A percentile compares a stretch with the other conserved stretches of the same genome.
phyloP scores from a whole-genome alignment of 2,329 filamentous ascomycete genomes.

The Dothistroma septosporum region DNA sequence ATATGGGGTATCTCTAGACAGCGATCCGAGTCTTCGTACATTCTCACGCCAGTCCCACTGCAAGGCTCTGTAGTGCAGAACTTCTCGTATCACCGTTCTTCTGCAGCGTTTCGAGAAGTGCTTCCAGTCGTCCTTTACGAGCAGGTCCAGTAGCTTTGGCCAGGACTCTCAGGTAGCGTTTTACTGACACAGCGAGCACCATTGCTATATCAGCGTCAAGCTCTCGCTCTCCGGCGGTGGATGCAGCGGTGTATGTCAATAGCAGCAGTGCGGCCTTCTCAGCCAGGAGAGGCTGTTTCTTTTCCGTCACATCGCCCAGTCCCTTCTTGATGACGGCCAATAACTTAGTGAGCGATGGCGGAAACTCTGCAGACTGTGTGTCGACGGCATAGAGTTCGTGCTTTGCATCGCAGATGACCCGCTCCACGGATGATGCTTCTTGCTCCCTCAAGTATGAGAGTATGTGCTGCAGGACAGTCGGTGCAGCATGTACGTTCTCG shows the following conservation, averaged over 20 bases:
- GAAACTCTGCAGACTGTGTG: conserved; percentile 64
- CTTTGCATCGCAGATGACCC: conserved; percentile 65
- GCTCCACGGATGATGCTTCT: conserved; percentile 52
- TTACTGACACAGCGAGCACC: conserved; percentile 45
- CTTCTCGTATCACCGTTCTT: not conserved
- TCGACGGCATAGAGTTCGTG: conserved; percentile 65
- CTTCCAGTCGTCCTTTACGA: conserved; percentile 1
- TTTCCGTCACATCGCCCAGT: conserved; percentile 32
- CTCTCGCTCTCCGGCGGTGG: conserved; percentile 29
- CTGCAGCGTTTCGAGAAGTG: not conserved
- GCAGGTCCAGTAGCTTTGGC: conserved; percentile 6
- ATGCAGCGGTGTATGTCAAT: conserved; percentile 42
- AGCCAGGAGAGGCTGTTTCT: conserved; percentile 38
- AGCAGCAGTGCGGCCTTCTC: conserved; percentile 49
- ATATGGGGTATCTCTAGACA: not conserved
- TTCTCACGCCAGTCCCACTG: not conserved
- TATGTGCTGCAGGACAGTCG: conserved; percentile 69
- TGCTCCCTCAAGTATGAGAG: conserved; percentile 55
- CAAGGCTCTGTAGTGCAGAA: not conserved
- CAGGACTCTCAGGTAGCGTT: conserved; percentile 24
- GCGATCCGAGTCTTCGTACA: not conserved
- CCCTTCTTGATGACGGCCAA: conserved; percentile 56
- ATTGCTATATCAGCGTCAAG: conserved; percentile 52
- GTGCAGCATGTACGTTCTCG: conserved; percentile 59
- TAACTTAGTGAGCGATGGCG: conserved; percentile 62